These are phyloP conservation scores for Saksenaea oblongispora DNA, from an alignment of 371 early-diverging fungal genomes.

Conservation along the genomic window DNA sequence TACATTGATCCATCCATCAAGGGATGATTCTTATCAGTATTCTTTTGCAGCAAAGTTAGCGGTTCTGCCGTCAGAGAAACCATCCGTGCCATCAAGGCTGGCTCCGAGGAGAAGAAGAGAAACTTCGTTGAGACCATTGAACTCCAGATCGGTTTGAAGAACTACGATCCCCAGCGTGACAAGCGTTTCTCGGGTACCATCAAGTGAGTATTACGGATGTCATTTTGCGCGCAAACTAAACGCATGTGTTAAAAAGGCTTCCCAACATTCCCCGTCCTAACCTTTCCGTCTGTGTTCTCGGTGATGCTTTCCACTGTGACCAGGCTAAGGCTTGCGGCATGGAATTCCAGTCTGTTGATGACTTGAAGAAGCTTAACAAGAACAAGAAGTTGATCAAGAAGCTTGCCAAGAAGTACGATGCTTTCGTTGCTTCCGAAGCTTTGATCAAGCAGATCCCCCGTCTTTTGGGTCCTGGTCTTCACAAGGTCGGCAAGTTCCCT, in stretches of 20 bases:
- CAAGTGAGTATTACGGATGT: conserved; percentile 16
- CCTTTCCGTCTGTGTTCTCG: conserved; percentile 92
- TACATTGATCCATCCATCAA: not conserved
- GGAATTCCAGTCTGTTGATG: conserved; percentile 96
- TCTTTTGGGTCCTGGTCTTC: conserved; percentile 97
- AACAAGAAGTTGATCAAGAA: conserved; percentile 99
- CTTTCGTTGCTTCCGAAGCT: conserved; percentile 97
- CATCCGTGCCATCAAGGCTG: conserved; percentile 67
- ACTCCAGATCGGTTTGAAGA: conserved; percentile 98
- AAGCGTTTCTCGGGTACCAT: conserved; percentile 96
- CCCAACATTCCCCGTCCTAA: conserved; percentile 87
- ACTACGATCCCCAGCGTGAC: conserved; percentile 98
- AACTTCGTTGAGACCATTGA: conserved; percentile 96
- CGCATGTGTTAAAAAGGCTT: conserved; percentile 5
- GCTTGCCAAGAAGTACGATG: conserved; percentile 93
- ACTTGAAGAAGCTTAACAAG: conserved; percentile 99
- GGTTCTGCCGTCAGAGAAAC: conserved; percentile 86
- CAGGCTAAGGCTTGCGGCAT: conserved; percentile 92
- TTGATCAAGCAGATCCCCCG: conserved; percentile 99
- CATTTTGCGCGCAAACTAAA: too few relatives aligned
- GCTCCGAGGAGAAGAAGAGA: conserved; percentile 85
- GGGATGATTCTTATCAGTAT: not conserved
- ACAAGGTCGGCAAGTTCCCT: conserved; percentile 98
- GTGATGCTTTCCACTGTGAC: conserved; percentile 96
- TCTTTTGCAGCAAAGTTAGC: conserved; percentile 75